Evolutionary conservation across 805 yeast genomes (phyloP), one percentile per base, ranked within the genome.

Genomic region (Starmerella cellae): DNA sequence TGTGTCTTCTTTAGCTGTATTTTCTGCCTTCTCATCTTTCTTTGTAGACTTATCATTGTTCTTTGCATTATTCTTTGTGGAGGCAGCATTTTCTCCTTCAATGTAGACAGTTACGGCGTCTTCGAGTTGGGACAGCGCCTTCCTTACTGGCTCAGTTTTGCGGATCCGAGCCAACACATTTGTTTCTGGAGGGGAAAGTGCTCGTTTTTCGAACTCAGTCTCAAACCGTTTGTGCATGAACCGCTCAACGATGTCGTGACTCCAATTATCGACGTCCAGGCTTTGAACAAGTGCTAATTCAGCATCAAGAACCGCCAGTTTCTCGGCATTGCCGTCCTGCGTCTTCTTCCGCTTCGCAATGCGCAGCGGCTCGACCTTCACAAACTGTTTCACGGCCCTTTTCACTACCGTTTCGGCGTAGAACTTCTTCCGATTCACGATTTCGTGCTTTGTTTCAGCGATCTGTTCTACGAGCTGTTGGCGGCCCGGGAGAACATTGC

Each of bases 161-260:
- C 69, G 53, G 41, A 62, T 40, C n/a, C 61, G 57, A 39, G 66
- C 68, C 45, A 60, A 65, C 31, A 64, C 59, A 30, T 60, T 52
- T 22, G 51, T 49, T 14, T 51, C 55, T 8, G 57, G 60, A 10
- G 55, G 55, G 21, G 42, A 33, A 20, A 51, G 43, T 5, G 41
- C 20, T 5, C 47, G 45, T 31, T 50, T 49, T 20, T 44, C 42
- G 1, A 39, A n/a, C 22, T 32, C n/a, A 11, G 30, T 31, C 16
- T 23, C 41, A 20, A 47, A 38, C 4, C 27, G 20, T 27, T 47
- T 47, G n/a, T 41, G 18, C 6, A 49, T 16, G 5, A 29, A 30
- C 9, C 53, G 42, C 9, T 30, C 22, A 13, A 43, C 47, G n/a
- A 51, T 28, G 16, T 48, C 53, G 1, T n/a, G 8, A 2, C 45